These are phyloP conservation scores for Colletotrichum trifolii DNA, from an alignment of 2,329 filamentous ascomycete species.

Conservation along the genomic window DNA sequence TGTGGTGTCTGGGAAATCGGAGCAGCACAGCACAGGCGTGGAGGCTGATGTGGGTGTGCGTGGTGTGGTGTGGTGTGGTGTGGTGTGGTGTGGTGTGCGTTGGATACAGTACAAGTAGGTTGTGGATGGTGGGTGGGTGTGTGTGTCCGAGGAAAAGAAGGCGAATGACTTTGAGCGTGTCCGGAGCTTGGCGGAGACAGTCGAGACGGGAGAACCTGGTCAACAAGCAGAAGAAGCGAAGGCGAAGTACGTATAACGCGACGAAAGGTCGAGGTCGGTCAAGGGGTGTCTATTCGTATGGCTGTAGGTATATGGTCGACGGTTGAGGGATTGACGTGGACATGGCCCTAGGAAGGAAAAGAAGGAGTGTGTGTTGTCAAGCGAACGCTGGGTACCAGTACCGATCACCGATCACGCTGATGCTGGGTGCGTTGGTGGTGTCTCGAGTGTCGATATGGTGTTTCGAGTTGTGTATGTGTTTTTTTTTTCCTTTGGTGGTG, in stretches of 20 bases:
- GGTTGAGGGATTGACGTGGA: constrained; percentile 25
- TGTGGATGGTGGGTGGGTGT: too few relatives aligned
- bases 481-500: not conserved
- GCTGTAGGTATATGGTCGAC: constrained; percentile 3
- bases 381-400: not conserved
- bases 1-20: constrained; percentile 19
- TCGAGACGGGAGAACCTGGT: constrained; percentile 32
- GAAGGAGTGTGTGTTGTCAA: constrained; percentile 17
- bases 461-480: not conserved
- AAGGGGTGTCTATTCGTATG: constrained; percentile 1
- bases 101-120: too few relatives aligned
- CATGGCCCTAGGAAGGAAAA: constrained; percentile 6
- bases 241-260: not conserved
- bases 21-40: constrained; percentile 7
- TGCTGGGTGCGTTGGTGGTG: not conserved
- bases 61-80: not conserved
- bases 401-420: not conserved
- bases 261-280: constrained; percentile 8
- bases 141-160: constrained; percentile 3
- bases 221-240: constrained; percentile 36
- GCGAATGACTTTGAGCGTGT: constrained; percentile 5
- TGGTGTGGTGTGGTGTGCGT: not conserved
- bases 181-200: constrained; percentile 19
- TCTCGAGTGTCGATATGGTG: constrained; percentile 12
- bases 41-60: constrained; percentile 4